Percentiles rank a stretch among this genome's conserved stretches.
Conservation (phyloP, 2,329 filamentous ascomycete genomes). For the Alternaria sp. region DNA sequence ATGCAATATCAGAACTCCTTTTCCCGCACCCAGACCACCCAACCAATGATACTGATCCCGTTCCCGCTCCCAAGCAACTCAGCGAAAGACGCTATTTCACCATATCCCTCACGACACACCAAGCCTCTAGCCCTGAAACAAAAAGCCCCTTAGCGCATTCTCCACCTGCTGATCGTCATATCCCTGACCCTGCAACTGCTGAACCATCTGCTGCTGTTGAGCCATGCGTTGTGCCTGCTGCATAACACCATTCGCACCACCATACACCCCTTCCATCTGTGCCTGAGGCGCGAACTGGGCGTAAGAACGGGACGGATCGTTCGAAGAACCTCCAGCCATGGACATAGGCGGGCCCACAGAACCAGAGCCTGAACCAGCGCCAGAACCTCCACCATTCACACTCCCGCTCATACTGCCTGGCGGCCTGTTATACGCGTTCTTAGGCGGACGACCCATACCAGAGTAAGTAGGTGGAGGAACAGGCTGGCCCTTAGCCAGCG, state of each 20-base stretch:
- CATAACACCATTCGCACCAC: constrained; percentile 11
- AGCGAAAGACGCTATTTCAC: neutral
- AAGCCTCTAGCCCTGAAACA: constrained; percentile 27
- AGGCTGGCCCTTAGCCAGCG: constrained; percentile 5
- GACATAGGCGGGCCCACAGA: neutral
- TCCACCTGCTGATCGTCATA: constrained; percentile 36
- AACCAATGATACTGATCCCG: too few species aligned
- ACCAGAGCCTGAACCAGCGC: neutral
- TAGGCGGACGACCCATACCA: neutral
- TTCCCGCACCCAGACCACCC: too few species aligned
- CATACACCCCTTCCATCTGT: neutral
- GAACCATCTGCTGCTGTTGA: constrained; percentile 13
- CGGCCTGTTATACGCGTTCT: neutral
- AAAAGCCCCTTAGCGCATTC: constrained; percentile 33
- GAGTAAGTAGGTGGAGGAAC: neutral
- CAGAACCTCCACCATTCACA: neutral
- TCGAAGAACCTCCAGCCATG: neutral
- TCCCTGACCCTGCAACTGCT: constrained; percentile 14
- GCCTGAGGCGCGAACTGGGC: neutral
- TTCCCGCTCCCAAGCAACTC: too few species aligned
- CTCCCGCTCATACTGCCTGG: neutral
- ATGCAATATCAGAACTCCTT: neutral
- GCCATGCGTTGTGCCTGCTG: neutral
- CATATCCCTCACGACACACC: neutral
- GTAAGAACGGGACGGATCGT: neutral